Evolutionary conservation across 2,329 filamentous ascomycete genomes (phyloP).

Genomic region (Aaosphaeria arxii): DNA sequence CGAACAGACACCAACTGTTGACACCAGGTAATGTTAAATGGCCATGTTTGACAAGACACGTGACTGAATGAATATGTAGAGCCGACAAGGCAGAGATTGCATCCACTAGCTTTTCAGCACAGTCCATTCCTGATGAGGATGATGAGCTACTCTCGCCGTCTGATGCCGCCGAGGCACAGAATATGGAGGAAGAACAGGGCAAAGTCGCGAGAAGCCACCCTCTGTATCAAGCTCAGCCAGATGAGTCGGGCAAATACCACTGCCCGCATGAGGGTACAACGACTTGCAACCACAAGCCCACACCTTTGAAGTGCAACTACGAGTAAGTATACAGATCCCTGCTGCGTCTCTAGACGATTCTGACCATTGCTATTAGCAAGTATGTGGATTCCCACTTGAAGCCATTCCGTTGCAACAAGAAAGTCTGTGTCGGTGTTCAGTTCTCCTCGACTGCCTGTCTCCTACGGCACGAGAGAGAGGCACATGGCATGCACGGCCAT

Average conservation of each 20-base stretch:
- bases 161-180: constrained; percentile 29
- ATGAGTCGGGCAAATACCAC: constrained; percentile 80
- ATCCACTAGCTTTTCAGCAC: constrained; percentile 17
- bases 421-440: constrained; percentile 76
- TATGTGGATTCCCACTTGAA: constrained; percentile 95
- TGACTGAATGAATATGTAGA: constrained; percentile 6
- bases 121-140: constrained; percentile 23
- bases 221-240: constrained; percentile 66
- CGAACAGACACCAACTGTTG: constrained; percentile 16
- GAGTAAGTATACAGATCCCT: constrained; percentile 64
- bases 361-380: constrained; percentile 65
- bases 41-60: neutral
- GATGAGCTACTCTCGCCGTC: constrained; percentile 26
- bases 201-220: constrained; percentile 53
- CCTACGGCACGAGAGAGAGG: constrained; percentile 91
- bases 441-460: constrained; percentile 96
- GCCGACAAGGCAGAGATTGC: constrained; percentile 25
- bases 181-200: constrained; percentile 36
- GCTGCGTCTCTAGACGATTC: neutral
- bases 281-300: constrained; percentile 84
- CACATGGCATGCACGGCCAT: constrained; percentile 92
- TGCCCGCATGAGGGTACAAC: constrained; percentile 77
- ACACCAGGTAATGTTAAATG: constrained; percentile 15
- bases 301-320: constrained; percentile 98
- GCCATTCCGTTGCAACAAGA: constrained; percentile 90